A percentile compares a stretch with the other conserved stretches of the same genome.
Evolutionary conservation across 2,329 filamentous ascomycete species (phyloP).

Genomic region (Phaeosphaeriaceae sp.): DNA sequence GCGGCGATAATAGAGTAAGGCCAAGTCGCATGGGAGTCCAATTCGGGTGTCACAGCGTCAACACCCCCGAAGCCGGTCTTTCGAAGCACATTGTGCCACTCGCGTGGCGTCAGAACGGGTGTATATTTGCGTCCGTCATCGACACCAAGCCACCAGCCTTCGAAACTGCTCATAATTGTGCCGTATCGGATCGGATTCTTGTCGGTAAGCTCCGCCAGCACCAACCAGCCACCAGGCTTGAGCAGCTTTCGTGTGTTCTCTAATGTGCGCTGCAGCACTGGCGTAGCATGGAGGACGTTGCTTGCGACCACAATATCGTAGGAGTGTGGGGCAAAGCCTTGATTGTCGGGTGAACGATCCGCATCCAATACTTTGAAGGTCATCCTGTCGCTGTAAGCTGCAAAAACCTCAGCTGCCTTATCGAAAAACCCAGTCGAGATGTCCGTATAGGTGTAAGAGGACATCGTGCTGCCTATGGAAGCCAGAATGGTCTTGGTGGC

Average conservation of each 20-base stretch:
- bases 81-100: conserved; percentile 30
- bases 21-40: background rate
- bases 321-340: conserved; percentile 12
- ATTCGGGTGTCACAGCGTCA: background rate
- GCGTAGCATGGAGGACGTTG: conserved; percentile 19
- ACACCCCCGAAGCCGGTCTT: conserved; percentile 17
- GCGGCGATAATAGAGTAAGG: conserved; percentile 11
- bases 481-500: conserved; percentile 5
- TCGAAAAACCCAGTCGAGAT: conserved; percentile 12
- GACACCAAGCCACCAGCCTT: conserved; percentile 51
- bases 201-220: conserved; percentile 38
- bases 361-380: conserved; percentile 14
- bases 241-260: conserved; percentile 20
- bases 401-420: background rate
- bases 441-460: conserved; percentile 20
- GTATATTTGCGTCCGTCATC: conserved; percentile 12
- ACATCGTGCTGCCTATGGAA: background rate
- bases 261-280: conserved; percentile 11
- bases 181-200: conserved; percentile 7
- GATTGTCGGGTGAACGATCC: conserved; percentile 4
- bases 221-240: conserved; percentile 44
- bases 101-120: conserved; percentile 1
- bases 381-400: conserved; percentile 10
- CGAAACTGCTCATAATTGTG: conserved; percentile 39
- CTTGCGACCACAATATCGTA: conserved; percentile 29